Percentiles rank a stretch among this genome's conserved stretches.
Conservation (phyloP, 331 rosid genomes). For the Pyracantha coccinea region DNA sequence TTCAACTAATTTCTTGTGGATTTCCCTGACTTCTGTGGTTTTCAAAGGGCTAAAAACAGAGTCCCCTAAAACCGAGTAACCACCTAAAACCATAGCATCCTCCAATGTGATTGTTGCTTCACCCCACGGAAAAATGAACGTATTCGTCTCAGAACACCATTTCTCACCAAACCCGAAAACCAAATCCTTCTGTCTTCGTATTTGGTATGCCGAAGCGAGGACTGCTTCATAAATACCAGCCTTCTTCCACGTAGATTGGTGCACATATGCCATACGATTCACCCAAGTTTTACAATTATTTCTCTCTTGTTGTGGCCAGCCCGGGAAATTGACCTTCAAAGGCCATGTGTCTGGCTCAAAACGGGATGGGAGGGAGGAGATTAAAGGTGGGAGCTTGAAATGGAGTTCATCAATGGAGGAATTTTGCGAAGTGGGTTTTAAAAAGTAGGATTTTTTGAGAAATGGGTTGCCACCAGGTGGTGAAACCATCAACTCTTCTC, state of each 20-base stretch:
- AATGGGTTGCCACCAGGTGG: constrained; percentile 15
- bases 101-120: constrained; percentile 47
- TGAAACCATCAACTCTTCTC: no score
- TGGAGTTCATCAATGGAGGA: not conserved
- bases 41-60: constrained; percentile 7
- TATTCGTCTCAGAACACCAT: constrained; percentile 30
- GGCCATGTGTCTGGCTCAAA: not conserved
- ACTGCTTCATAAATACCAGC: constrained; percentile 38
- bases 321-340: not conserved
- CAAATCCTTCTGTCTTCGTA: constrained; percentile 5
- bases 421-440: constrained; percentile 22
- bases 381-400: not conserved
- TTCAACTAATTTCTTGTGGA: no score
- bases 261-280: not conserved
- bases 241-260: constrained; percentile 18
- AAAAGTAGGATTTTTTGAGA: constrained; percentile 25
- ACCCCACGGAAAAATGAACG: constrained; percentile 40
- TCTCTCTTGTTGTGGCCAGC: not conserved
- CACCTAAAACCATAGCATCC: constrained; percentile 30
- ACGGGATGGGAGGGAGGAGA: not conserved
- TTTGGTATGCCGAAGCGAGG: constrained; percentile 11
- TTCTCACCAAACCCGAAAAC: constrained; percentile 19
- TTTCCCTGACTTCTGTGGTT: not conserved
- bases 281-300: constrained; percentile 2
- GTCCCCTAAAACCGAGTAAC: constrained; percentile 25